phyloP scores from a whole-genome alignment of 148 eudicot species.

The Talinum fruticosum region DNA sequence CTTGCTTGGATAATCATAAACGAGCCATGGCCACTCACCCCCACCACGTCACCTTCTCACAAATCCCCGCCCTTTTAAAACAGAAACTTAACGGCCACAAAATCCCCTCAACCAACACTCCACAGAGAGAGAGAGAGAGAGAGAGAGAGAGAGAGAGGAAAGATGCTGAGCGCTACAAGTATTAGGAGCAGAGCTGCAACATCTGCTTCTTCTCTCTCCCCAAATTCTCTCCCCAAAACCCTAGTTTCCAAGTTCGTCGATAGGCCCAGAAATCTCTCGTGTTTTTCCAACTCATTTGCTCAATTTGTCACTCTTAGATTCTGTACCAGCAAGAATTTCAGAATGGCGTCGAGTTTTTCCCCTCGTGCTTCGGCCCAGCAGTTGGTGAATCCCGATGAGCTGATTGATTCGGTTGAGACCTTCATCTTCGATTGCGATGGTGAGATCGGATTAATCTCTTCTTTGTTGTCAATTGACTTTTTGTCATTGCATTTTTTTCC shows the following conservation, averaged over 20 bases:
- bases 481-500: neutral
- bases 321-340: neutral
- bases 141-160: neutral
- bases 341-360: constrained; percentile 30
- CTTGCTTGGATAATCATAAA: constrained; percentile 23
- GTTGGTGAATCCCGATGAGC: constrained; percentile 60
- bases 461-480: neutral
- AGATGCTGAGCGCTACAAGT: constrained; percentile 20
- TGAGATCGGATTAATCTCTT: constrained; percentile 17
- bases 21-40: constrained; percentile 23
- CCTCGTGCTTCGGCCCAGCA: constrained; percentile 52
- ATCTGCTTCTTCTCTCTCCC: constrained; percentile 5
- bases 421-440: constrained; percentile 94
- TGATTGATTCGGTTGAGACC: constrained; percentile 81
- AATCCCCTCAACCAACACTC: neutral
- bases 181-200: constrained; percentile 5
- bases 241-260: constrained; percentile 22
- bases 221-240: constrained; percentile 25
- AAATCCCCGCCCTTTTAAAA: constrained; percentile 16
- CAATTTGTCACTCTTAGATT: constrained; percentile 20
- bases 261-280: constrained; percentile 23
- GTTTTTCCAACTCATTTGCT: constrained; percentile 19
- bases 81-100: constrained; percentile 25
- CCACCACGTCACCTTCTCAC: neutral
- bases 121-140: too few relatives aligned